Conservation (phyloP, 257 asterid species). For the Mentha longifolia region DNA sequence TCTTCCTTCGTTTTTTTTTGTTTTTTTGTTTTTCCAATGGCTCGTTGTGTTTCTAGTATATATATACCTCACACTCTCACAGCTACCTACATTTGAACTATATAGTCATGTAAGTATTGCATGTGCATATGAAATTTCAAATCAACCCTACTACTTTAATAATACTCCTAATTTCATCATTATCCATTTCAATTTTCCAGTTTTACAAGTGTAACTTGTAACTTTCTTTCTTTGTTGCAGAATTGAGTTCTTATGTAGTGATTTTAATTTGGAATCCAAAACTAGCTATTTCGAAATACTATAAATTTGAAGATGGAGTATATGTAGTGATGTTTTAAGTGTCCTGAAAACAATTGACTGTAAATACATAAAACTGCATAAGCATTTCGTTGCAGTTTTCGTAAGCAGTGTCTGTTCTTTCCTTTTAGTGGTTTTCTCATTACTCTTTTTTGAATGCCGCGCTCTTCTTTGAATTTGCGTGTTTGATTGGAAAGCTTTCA, state of each 20-base stretch:
- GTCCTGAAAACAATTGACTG: neutral
- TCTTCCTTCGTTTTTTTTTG: neutral
- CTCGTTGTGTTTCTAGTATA: neutral
- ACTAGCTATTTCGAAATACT: neutral
- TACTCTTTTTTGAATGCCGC: neutral
- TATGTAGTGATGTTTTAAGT: too few species aligned
- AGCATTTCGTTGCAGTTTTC: neutral
- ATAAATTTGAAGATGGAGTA: neutral
- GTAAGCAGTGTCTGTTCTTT: neutral
- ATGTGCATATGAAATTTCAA: neutral
- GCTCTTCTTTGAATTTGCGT: neutral
- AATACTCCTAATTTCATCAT: neutral
- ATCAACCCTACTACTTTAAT: neutral
- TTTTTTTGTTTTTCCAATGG: too few species aligned
- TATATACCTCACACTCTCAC: neutral
- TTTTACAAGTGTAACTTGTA: neutral
- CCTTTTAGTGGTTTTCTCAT: neutral
- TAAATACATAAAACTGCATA: neutral
- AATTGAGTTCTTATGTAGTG: neutral
- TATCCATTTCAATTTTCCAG: neutral
- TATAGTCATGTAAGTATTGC: neutral
- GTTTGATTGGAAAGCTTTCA: conserved; percentile 25
- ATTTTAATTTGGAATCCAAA: neutral
- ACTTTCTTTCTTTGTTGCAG: neutral
- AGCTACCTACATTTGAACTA: too few species aligned